A percentile compares a stretch with the other conserved stretches of the same genome.
phyloP scores from a whole-genome alignment of 2,329 filamentous ascomycete species.

The Aspergillus amoenus region DNA sequence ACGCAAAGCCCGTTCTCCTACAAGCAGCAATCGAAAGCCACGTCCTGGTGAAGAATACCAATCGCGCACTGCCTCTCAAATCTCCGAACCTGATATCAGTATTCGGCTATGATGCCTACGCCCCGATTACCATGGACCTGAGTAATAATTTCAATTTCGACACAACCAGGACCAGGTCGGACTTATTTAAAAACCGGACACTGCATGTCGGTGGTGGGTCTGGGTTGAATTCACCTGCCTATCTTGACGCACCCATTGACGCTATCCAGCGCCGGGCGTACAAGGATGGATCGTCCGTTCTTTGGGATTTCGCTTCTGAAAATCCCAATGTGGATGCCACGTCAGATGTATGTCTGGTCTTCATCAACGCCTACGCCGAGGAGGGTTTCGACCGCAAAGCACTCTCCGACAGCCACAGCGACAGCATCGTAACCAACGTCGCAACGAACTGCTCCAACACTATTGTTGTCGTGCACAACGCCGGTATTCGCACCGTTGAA shows the following conservation, averaged over 20 bases:
- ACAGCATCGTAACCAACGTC: slow-evolving; percentile 54
- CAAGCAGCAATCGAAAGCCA: no score
- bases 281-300: background rate
- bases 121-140: no score
- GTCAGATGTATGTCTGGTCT: slow-evolving; percentile 47
- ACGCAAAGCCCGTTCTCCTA: no score
- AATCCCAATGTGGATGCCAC: no score
- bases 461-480: slow-evolving; percentile 65
- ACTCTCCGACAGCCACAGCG: slow-evolving; percentile 46
- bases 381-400: slow-evolving; percentile 14
- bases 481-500: slow-evolving; percentile 57
- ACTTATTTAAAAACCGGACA: no score
- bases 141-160: no score
- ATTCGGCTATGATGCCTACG: no score
- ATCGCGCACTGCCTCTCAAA: no score
- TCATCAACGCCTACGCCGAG: slow-evolving; percentile 49
- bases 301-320: no score
- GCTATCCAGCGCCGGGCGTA: background rate
- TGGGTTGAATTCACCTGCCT: background rate
- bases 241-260: background rate
- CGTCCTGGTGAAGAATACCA: no score
- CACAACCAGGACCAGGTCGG: no score
- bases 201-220: background rate
- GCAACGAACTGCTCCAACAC: slow-evolving; percentile 62
- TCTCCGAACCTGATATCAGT: no score